Evolutionary conservation across 306 rosid genomes (phyloP).

Genomic region (Quercus alba): DNA sequence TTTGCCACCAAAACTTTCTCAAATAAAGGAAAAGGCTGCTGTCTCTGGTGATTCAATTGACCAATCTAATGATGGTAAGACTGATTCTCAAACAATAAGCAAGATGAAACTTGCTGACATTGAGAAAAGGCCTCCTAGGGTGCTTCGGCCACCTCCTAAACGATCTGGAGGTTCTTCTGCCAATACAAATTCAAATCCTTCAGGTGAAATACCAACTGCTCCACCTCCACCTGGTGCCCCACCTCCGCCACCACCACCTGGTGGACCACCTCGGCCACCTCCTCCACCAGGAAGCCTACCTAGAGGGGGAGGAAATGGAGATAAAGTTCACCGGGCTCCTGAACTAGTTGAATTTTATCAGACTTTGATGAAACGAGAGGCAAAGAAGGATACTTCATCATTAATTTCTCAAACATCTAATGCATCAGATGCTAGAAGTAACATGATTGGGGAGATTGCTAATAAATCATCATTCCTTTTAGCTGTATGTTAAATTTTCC

Average conservation of each 20-base stretch:
- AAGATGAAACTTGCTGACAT: constrained; percentile 78
- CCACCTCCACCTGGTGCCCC: constrained; percentile 68
- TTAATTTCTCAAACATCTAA: constrained; percentile 62
- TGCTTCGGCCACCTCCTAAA: constrained; percentile 90
- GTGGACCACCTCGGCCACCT: constrained; percentile 90
- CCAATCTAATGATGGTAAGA: constrained; percentile 54
- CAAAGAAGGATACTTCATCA: constrained; percentile 80
- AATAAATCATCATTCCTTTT: constrained; percentile 90
- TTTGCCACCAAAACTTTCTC: constrained; percentile 75
- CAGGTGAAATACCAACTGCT: constrained; percentile 50
- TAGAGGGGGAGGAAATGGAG: constrained; percentile 59
- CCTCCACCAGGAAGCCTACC: constrained; percentile 87
- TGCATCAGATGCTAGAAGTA: constrained; percentile 82
- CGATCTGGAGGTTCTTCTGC: constrained; percentile 37
- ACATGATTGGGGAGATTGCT: constrained; percentile 95
- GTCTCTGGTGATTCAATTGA: constrained; percentile 47
- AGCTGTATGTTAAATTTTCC: constrained; percentile 59
- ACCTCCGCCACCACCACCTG: constrained; percentile 47
- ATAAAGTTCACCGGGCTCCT: constrained; percentile 89
- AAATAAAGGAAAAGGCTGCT: constrained; percentile 64
- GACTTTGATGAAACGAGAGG: constrained; percentile 92
- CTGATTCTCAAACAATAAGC: constrained; percentile 61
- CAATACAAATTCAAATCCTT: constrained; percentile 40
- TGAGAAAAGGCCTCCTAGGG: constrained; percentile 87
- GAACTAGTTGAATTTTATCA: constrained; percentile 92